A percentile compares a stretch with the other conserved stretches of the same genome.
Conservation (phyloP, 2,329 filamentous ascomycete genomes). For the Lasiodiplodia gonubiensis region DNA sequence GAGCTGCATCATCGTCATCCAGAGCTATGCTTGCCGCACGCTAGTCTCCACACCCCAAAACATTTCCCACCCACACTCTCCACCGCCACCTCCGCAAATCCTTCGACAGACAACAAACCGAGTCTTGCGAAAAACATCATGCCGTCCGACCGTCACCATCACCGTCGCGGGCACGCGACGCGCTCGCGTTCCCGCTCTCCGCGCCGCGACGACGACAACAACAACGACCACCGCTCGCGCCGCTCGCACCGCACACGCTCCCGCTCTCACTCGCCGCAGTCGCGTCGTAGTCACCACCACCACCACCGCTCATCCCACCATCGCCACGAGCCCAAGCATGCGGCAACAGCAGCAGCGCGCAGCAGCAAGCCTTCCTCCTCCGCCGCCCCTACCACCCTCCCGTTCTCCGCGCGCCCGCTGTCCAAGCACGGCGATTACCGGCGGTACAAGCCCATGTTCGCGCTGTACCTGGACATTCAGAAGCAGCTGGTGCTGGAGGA, state of each 20-base stretch:
- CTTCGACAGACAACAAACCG: neutral
- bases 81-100: neutral
- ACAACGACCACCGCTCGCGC: slow-evolving; percentile 42
- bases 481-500: slow-evolving; percentile 74
- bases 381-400: slow-evolving; percentile 51
- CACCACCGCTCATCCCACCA: neutral
- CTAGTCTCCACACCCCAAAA: neutral
- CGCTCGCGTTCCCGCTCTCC: slow-evolving; percentile 44
- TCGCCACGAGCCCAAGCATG: neutral
- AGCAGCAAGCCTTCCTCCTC: neutral
- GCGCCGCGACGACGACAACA: slow-evolving; percentile 39
- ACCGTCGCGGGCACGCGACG: slow-evolving; percentile 32
- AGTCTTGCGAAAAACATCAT: neutral
- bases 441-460: slow-evolving; percentile 73
- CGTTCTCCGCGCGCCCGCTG: slow-evolving; percentile 69
- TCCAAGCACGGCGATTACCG: slow-evolving; percentile 69
- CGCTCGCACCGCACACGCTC: slow-evolving; percentile 46
- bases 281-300: slow-evolving; percentile 28
- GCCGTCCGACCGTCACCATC: slow-evolving; percentile 11
- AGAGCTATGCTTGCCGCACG: neutral
- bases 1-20: slow-evolving; percentile 2
- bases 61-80: neutral
- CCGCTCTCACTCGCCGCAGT: slow-evolving; percentile 32
- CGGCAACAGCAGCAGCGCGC: too few relatives aligned
- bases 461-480: slow-evolving; percentile 85